A percentile compares a stretch with the other conserved stretches of the same genome.
Conservation (phyloP, 2,329 filamentous ascomycete genomes). For the Dothistroma septosporum region DNA sequence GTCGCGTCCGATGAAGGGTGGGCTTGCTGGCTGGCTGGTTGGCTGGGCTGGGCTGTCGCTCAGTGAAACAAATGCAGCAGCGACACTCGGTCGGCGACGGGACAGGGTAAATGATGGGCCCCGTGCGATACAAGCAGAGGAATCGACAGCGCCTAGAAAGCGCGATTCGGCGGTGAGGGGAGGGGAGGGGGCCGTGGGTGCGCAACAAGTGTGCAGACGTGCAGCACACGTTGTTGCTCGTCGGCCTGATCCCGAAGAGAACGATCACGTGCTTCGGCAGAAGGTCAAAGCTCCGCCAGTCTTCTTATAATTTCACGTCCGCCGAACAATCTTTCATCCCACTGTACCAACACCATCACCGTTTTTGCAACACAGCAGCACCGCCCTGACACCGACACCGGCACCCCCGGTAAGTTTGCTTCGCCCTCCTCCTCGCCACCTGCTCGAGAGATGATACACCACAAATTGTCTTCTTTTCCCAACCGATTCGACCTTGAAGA, state of each 20-base stretch:
- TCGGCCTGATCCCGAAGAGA: too few species aligned
- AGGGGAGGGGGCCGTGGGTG: background rate
- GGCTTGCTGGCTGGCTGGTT: background rate
- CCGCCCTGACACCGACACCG: slow-evolving; percentile 1
- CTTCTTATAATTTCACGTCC: background rate
- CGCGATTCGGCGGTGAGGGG: background rate
- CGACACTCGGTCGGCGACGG: background rate
- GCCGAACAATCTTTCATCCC: background rate
- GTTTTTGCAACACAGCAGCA: background rate
- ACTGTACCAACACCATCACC: slow-evolving; percentile 6
- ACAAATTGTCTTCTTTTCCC: slow-evolving; percentile 77
- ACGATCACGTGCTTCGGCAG: too few species aligned
- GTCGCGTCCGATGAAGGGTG: background rate
- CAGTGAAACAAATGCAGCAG: background rate
- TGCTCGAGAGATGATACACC: slow-evolving; percentile 65
- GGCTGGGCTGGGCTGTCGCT: background rate
- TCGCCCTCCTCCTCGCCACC: background rate
- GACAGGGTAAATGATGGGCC: background rate
- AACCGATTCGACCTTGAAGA: slow-evolving; percentile 86
- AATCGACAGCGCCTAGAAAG: background rate
- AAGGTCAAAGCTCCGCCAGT: too few species aligned
- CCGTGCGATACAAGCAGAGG: background rate
- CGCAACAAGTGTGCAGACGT: too few species aligned
- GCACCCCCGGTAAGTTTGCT: slow-evolving; percentile 1
- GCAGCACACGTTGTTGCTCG: too few species aligned